phyloP scores from a whole-genome alignment of 139 green algal genomes.

The Pleodorina starrii region DNA sequence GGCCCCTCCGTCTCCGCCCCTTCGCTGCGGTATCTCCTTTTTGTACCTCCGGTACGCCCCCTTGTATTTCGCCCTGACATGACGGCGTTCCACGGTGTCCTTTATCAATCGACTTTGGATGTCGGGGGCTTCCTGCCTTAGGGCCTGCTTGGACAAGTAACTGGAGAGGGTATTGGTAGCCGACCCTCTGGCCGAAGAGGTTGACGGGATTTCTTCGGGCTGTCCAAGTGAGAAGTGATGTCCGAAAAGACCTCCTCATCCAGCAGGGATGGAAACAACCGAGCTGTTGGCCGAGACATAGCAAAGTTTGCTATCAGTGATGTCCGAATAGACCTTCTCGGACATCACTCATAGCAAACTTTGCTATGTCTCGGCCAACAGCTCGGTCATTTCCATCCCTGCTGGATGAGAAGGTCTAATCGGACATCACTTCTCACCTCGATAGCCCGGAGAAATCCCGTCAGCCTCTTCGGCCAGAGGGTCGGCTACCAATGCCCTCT shows the following conservation, averaged over 20 bases:
- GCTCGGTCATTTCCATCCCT: background rate
- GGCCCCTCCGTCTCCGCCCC: no score
- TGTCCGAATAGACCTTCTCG: no score
- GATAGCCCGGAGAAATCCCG: constrained; percentile 8
- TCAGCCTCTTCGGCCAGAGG: background rate
- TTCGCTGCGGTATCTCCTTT: no score
- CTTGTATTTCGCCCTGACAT: no score
- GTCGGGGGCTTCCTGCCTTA: background rate
- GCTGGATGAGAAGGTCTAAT: constrained; percentile 25
- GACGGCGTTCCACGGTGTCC: background rate
- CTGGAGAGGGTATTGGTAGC: constrained; percentile 2
- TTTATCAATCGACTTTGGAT: background rate
- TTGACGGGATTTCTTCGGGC: background rate
- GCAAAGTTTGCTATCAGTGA: no score
- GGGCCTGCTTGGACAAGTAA: background rate
- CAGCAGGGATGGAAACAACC: constrained; percentile 1
- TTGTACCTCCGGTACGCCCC: no score
- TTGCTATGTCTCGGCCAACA: background rate
- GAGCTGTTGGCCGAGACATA: background rate
- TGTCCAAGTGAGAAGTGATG: background rate
- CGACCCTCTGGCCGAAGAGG: background rate
- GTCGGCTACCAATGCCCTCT: constrained; percentile 15
- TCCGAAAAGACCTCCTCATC: constrained; percentile 28
- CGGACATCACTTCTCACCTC: background rate
- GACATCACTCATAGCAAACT: no score